Evolutionary conservation across 352 stramenopile species (phyloP), one percentile per base, ranked within the genome.

Genomic region (Pythium utonaiense): DNA sequence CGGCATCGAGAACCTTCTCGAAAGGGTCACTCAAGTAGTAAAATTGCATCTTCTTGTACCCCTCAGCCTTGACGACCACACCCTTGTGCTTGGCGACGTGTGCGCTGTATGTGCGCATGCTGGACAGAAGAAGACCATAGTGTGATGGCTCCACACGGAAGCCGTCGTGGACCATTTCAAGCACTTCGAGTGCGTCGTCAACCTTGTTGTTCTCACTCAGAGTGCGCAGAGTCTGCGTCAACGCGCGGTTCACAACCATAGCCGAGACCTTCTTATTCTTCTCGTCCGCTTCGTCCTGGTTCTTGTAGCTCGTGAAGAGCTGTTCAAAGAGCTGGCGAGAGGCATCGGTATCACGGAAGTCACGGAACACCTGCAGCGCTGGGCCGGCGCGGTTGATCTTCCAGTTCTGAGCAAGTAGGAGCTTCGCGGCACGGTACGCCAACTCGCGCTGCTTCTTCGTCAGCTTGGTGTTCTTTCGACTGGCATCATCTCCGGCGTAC

Each of bases 341-440:
- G 9, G 75, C 67, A 33, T 72, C 75, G 33, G 63, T 41, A 36
- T 89, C 80, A 30, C 69, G 57, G 50, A 78, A 83, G 45, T 78
- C 71, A 58, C 67, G 71, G 63, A 87, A 86, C 24, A 83, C 60
- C 31, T 50, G 61, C 30, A 86, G 28, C 3, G 75, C 56, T 25
- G 83, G 70, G 19, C 80, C 53, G 8, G 79, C 67, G 24, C 73
- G 74, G 57, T 77, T 78, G 59, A 87, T 80, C 50, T 67, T 68
- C 57, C 70, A 59, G 21, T 69, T 71, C 36, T 86, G 77, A 28
- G 67, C 71, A 19, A 83, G 67, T 75, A 87, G 72, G 22, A 70
- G 71, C 57, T 87, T 87, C 34, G 53, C 76, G 9, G 77, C 75
- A 44, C 57, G 66, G 60, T 87, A 87, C 30, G 69, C 70, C 14